These are phyloP conservation scores for Jatropha multifida DNA, from an alignment of 441 rosid species.

Conservation along the genomic window DNA sequence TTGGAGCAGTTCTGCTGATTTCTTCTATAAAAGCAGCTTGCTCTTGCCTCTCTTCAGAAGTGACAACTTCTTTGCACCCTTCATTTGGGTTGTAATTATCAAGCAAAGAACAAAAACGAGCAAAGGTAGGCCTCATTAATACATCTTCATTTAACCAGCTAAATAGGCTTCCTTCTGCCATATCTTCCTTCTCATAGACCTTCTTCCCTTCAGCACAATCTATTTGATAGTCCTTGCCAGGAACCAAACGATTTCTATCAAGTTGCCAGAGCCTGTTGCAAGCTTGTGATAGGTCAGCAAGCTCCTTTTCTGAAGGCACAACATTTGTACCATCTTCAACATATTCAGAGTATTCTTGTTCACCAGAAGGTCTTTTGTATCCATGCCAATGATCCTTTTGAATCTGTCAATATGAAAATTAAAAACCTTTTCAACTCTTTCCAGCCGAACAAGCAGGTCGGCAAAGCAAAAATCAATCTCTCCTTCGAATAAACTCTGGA, in stretches of 20 bases:
- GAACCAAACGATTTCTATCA: conserved; percentile 69
- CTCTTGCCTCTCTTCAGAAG: conserved; percentile 88
- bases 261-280: conserved; percentile 93
- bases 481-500: too few species aligned
- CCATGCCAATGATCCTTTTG: conserved; percentile 71
- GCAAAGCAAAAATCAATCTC: too few species aligned
- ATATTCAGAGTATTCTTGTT: conserved; percentile 70
- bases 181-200: conserved; percentile 63
- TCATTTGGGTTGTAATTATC: conserved; percentile 87
- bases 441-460: too few species aligned
- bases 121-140: conserved; percentile 63
- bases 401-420: conserved; percentile 44
- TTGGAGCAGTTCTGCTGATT: conserved; percentile 84
- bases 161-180: conserved; percentile 76
- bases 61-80: conserved; percentile 77
- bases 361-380: conserved; percentile 63
- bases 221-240: conserved; percentile 79
- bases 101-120: conserved; percentile 87
- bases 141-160: conserved; percentile 65
- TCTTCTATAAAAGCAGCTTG: conserved; percentile 90
- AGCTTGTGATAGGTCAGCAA: conserved; percentile 72
- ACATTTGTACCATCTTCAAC: conserved; percentile 39
- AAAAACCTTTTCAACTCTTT: not conserved
- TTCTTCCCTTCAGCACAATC: conserved; percentile 95
- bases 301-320: conserved; percentile 68